Percentiles rank a stretch among this genome's conserved stretches.
Conservation (phyloP, 805 yeast species). For the Candida montana region DNA sequence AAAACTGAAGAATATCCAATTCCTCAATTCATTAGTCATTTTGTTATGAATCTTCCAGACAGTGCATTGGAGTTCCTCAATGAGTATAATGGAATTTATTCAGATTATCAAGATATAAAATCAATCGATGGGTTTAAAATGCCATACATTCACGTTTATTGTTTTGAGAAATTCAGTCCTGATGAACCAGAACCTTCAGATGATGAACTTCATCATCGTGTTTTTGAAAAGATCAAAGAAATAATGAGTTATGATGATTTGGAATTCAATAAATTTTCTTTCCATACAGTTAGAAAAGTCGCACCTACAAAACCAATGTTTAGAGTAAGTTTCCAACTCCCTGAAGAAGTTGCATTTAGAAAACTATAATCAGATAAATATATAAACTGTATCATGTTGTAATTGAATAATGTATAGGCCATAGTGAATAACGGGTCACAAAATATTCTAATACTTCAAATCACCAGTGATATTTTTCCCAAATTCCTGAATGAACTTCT, state of each 20-base stretch:
- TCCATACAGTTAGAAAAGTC: constrained; percentile 88
- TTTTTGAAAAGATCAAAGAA: constrained; percentile 47
- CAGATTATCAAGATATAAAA: constrained; percentile 33
- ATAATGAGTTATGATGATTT: constrained; percentile 39
- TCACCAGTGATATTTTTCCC: constrained; percentile 46
- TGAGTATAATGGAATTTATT: constrained; percentile 70
- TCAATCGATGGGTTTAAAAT: constrained; percentile 44
- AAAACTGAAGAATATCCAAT: constrained; percentile 28
- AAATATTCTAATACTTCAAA: constrained; percentile 36
- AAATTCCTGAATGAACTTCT: constrained; percentile 40
- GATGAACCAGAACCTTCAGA: constrained; percentile 63
- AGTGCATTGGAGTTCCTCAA: constrained; percentile 79
- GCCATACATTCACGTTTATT: constrained; percentile 82
- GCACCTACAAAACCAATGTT: constrained; percentile 98
- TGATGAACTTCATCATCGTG: constrained; percentile 62
- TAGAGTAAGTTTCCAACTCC: constrained; percentile 75
- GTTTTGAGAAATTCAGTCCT: constrained; percentile 85
- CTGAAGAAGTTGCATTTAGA: constrained; percentile 57
- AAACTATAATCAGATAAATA: neutral
- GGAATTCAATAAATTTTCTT: constrained; percentile 43
- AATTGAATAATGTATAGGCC: no score
- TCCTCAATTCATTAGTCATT: constrained; percentile 60
- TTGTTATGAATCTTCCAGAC: constrained; percentile 95
- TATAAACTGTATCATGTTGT: neutral
- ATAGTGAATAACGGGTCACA: no score